Evolutionary conservation across 2,329 filamentous ascomycete species (phyloP).

Genomic region (Cladobotryum mycophilum): DNA sequence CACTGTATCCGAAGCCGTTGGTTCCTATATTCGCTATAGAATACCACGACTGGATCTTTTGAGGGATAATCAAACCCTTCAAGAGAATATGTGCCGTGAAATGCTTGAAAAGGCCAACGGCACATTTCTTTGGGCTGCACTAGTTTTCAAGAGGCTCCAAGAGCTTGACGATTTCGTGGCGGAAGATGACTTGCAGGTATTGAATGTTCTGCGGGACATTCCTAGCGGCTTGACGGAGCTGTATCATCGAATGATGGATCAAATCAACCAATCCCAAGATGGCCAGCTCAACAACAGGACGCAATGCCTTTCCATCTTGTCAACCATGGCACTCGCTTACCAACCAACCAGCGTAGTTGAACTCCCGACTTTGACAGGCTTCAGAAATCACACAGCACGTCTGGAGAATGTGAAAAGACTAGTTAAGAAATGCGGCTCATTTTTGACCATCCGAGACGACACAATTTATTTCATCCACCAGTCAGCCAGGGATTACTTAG

Average conservation of each 20-base stretch:
- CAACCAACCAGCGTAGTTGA: slow-evolving; percentile 26
- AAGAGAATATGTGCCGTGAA: neutral
- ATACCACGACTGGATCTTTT: neutral
- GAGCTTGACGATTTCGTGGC: no score
- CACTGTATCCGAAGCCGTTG: neutral
- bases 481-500: slow-evolving; percentile 38
- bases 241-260: slow-evolving; percentile 14
- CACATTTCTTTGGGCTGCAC: slow-evolving; percentile 22
- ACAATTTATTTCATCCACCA: slow-evolving; percentile 34
- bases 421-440: slow-evolving; percentile 31
- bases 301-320: slow-evolving; percentile 28
- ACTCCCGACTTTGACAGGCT: slow-evolving; percentile 1
- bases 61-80: slow-evolving; percentile 1
- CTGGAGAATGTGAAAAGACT: slow-evolving; percentile 16
- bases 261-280: slow-evolving; percentile 17
- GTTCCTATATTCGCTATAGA: neutral
- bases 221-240: no score
- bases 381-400: slow-evolving; percentile 31
- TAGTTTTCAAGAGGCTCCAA: no score
- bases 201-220: no score
- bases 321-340: slow-evolving; percentile 21
- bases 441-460: slow-evolving; percentile 27
- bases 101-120: slow-evolving; percentile 24
- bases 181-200: no score
- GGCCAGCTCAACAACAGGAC: slow-evolving; percentile 17